These are phyloP conservation scores for Eruca vesicaria DNA, from an alignment of 441 rosid genomes.

Conservation along the genomic window DNA sequence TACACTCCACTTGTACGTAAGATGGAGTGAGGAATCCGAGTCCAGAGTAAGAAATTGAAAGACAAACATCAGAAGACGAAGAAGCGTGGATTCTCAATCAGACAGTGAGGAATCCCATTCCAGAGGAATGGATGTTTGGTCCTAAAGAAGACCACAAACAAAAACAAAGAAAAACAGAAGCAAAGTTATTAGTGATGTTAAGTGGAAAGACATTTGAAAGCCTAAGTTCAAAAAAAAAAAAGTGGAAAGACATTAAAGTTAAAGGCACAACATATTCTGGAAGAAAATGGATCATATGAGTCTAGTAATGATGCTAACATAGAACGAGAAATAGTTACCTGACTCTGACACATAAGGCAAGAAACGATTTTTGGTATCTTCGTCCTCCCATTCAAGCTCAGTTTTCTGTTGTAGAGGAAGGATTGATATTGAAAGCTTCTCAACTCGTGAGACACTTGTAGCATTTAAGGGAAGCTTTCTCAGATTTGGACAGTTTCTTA, in stretches of 20 bases:
- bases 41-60: too few species aligned
- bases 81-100: background rate
- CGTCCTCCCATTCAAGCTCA: constrained; percentile 7
- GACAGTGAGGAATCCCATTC: background rate
- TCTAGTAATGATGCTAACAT: background rate
- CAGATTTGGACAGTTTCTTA: background rate
- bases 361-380: background rate
- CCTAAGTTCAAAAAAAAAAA: too few species aligned
- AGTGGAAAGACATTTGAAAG: too few species aligned
- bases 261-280: background rate
- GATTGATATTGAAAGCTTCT: background rate
- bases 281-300: background rate
- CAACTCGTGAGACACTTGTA: background rate
- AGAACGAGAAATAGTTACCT: background rate
- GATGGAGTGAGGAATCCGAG: too few species aligned
- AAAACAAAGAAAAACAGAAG: background rate
- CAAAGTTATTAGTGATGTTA: background rate
- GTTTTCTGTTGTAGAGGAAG: background rate
- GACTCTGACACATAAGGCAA: background rate
- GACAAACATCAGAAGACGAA: background rate
- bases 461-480: constrained; percentile 26
- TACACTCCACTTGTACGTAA: too few species aligned
- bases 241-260: background rate
- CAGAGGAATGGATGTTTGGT: background rate
- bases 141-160: background rate